Percentiles rank a stretch among this genome's conserved stretches.
These are phyloP conservation scores for Acacia pycnantha DNA, from an alignment of 331 rosid genomes.

Conservation along the genomic window DNA sequence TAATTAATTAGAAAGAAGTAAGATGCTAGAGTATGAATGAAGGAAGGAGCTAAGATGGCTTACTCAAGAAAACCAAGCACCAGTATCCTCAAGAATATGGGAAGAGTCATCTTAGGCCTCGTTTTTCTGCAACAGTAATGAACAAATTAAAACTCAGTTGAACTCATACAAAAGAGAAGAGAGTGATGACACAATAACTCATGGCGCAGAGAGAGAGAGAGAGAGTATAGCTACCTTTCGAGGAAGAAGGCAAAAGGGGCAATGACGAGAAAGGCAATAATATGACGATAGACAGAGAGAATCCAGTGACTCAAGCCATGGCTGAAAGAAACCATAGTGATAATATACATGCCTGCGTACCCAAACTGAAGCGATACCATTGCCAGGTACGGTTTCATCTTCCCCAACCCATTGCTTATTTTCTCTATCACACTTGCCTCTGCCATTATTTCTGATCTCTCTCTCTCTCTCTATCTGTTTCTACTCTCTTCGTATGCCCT, in stretches of 20 bases:
- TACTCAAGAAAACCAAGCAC: constrained; percentile 88
- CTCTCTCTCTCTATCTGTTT: neutral
- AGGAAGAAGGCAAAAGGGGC: constrained; percentile 82
- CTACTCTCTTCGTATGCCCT: neutral
- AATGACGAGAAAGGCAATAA: constrained; percentile 60
- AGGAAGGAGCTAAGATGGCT: constrained; percentile 35
- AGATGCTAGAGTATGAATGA: neutral
- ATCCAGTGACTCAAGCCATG: constrained; percentile 93
- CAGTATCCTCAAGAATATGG: constrained; percentile 65
- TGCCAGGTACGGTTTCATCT: constrained; percentile 79
- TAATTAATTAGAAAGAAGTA: too few species aligned
- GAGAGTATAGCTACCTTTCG: constrained; percentile 52
- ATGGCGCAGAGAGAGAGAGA: too few species aligned
- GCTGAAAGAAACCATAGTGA: constrained; percentile 90
- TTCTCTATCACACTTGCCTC: neutral
- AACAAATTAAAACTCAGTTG: neutral
- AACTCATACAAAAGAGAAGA: neutral
- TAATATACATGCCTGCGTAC: constrained; percentile 84
- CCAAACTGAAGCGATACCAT: constrained; percentile 91
- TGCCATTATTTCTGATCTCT: constrained; percentile 21
- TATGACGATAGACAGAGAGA: constrained; percentile 86
- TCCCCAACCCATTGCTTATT: constrained; percentile 21
- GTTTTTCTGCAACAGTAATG: constrained; percentile 54
- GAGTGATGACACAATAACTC: too few species aligned
- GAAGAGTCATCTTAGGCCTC: constrained; percentile 83